Base-by-base conservation (phyloP, 345 rosid genomes). In the Mangifera indica region DNA sequence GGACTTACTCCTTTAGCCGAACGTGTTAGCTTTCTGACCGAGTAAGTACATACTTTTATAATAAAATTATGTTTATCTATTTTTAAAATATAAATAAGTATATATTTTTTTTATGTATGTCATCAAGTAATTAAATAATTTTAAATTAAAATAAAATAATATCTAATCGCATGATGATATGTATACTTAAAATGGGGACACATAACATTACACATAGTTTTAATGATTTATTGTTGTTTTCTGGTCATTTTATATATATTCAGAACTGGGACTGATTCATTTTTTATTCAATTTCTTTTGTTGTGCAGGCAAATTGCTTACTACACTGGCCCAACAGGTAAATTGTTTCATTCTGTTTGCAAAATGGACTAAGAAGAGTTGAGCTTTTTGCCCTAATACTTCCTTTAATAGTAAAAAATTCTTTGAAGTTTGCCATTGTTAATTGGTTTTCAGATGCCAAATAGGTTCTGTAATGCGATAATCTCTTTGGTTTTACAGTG, bases 281-380 rank as follows among this genome's bases (percentile, higher is more conserved):
- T 26, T 24, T 51, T 59, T 14, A 17, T 76, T 57, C 20, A 22
- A 59, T 18, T 17, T 48, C 13, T n/a, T 62, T n/a, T 10, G 3
- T 29, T 9, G 10, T 81, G 77, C 92, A 92, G 98, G 84, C 97
- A 94, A 82, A 81, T 94, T 72, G 87, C 98, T 60, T 89, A 34
- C 77, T 89, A 75, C 82, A 94, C 97, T 0, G 97, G 97, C 3
- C 96, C 98, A 32, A 88, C 97, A 82, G 98, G 98, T 94, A 29
- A 82, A 76, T 10, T 17, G 29, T 8, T n/a, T 59, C 17, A 29
- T 46, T 32, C 21, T 49, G 7, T 42, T 29, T 29, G 32, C 32
- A n/a, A n/a, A n/a, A n/a, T n/a, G n/a, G n/a, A n/a, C n/a, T n/a
- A n/a, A n/a, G n/a, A n/a, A n/a, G n/a, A n/a, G n/a, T n/a, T n/a